Conservation (phyloP, 2,329 filamentous ascomycete species). For the Colletotrichum sp. region DNA sequence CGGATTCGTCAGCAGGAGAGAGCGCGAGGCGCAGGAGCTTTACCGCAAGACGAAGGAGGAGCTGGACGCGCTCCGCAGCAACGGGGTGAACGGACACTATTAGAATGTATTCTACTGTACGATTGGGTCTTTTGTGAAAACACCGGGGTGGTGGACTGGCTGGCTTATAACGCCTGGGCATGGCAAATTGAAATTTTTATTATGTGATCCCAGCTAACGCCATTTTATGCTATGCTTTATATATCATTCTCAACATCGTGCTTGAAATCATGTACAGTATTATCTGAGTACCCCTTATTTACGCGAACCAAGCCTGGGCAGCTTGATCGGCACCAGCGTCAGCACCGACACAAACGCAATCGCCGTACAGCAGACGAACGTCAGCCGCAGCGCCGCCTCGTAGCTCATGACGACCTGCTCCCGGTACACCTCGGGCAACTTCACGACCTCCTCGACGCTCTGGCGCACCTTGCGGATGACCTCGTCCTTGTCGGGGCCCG, state of each 20-base stretch:
- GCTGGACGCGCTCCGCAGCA: slow-evolving; percentile 62
- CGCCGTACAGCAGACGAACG: slow-evolving; percentile 47
- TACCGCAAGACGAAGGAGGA: slow-evolving; percentile 82
- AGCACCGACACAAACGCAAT: slow-evolving; percentile 54
- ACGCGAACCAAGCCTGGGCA: slow-evolving; percentile 56
- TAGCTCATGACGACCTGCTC: slow-evolving; percentile 63
- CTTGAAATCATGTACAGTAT: not conserved
- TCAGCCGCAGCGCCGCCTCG: slow-evolving; percentile 52
- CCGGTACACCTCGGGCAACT: slow-evolving; percentile 48
- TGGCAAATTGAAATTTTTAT: slow-evolving; percentile 7
- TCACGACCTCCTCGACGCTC: slow-evolving; percentile 59
- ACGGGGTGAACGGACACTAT: slow-evolving; percentile 29
- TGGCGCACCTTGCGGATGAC: slow-evolving; percentile 57
- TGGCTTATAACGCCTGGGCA: not conserved
- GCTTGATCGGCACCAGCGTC: slow-evolving; percentile 55
- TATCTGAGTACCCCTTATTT: slow-evolving; percentile 30
- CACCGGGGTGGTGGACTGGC: not conserved
- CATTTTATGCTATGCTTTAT: not conserved
- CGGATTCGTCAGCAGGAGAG: slow-evolving; percentile 76
- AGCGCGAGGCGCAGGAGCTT: slow-evolving; percentile 88
- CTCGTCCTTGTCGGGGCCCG: slow-evolving; percentile 60
- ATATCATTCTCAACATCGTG: not conserved
- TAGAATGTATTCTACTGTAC: slow-evolving; percentile 1
- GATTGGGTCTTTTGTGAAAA: not conserved
- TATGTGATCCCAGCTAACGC: not conserved